Percentiles rank a stretch among this genome's conserved stretches.
These are phyloP conservation scores for Daldinia loculata DNA, from an alignment of 495 filamentous ascomycete genomes.

Conservation along the genomic window DNA sequence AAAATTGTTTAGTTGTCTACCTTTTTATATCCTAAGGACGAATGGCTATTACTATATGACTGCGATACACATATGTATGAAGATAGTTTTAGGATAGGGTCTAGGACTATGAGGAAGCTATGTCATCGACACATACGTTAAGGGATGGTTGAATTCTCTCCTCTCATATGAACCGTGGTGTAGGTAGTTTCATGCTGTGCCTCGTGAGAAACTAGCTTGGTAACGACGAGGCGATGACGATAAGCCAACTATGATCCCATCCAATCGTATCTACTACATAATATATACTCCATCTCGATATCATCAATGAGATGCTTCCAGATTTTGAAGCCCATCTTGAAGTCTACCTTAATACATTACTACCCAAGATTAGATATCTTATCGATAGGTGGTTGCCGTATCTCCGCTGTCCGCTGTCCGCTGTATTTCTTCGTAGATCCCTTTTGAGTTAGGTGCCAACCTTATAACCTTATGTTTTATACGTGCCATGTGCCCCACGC, in stretches of 20 bases:
- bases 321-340: not conserved
- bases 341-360: not conserved
- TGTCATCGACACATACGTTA: too few species aligned
- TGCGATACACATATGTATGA: too few species aligned
- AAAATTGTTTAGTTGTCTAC: not conserved
- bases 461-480: slow-evolving; percentile 40
- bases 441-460: slow-evolving; percentile 32
- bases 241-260: not conserved
- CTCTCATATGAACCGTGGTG: not conserved
- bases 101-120: too few species aligned
- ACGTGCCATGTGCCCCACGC: slow-evolving; percentile 29
- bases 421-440: not conserved
- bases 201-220: not conserved
- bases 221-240: not conserved
- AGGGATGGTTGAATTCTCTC: too few species aligned
- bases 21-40: not conserved
- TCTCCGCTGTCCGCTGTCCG: not conserved
- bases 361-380: slow-evolving; percentile 2
- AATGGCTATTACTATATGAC: too few species aligned
- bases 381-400: slow-evolving; percentile 24
- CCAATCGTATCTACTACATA: slow-evolving; percentile 1
- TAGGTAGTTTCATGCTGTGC: not conserved
- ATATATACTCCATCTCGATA: not conserved
- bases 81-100: too few species aligned
- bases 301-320: slow-evolving; percentile 1